These are phyloP conservation scores for Fusarium buharicum DNA, from an alignment of 2,329 filamentous ascomycete genomes.

Conservation along the genomic window DNA sequence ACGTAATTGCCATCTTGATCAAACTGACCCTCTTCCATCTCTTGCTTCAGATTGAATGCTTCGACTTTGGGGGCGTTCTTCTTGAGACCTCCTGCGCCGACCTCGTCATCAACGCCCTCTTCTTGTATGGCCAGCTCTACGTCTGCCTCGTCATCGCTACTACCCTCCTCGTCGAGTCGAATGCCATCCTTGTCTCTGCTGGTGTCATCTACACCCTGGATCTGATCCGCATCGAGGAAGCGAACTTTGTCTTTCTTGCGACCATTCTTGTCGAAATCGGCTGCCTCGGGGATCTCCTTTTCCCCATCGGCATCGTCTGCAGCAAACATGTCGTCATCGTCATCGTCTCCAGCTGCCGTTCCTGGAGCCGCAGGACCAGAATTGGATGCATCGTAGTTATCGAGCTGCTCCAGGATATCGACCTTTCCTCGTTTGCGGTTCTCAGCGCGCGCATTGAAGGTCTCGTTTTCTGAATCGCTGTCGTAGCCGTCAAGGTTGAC, in stretches of 20 bases:
- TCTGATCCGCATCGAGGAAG: slow-evolving; percentile 69
- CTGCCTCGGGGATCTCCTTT: slow-evolving; percentile 47
- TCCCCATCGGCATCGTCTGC: slow-evolving; percentile 67
- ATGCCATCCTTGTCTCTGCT: slow-evolving; percentile 82
- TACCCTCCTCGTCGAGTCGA: slow-evolving; percentile 65
- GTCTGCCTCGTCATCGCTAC: slow-evolving; percentile 73
- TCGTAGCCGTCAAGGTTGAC: slow-evolving; percentile 98
- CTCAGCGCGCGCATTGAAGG: slow-evolving; percentile 80
- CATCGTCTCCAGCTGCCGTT: slow-evolving; percentile 72
- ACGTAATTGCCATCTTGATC: slow-evolving; percentile 93
- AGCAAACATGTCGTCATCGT: slow-evolving; percentile 78
- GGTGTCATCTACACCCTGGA: slow-evolving; percentile 79
- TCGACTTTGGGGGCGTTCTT: slow-evolving; percentile 93
- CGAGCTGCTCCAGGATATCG: slow-evolving; percentile 62
- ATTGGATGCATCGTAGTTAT: slow-evolving; percentile 62
- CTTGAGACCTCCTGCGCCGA: slow-evolving; percentile 91
- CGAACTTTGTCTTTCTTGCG: slow-evolving; percentile 72
- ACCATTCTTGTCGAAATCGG: slow-evolving; percentile 52
- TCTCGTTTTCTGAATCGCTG: slow-evolving; percentile 91
- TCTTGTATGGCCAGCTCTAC: slow-evolving; percentile 77
- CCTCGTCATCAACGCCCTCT: slow-evolving; percentile 84
- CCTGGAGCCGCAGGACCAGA: slow-evolving; percentile 50
- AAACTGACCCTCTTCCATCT: slow-evolving; percentile 92
- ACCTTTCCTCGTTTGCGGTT: slow-evolving; percentile 64
- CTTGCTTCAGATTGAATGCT: slow-evolving; percentile 91